phyloP scores from a whole-genome alignment of 2,329 filamentous ascomycete species.

The Sporothrix luriei region DNA sequence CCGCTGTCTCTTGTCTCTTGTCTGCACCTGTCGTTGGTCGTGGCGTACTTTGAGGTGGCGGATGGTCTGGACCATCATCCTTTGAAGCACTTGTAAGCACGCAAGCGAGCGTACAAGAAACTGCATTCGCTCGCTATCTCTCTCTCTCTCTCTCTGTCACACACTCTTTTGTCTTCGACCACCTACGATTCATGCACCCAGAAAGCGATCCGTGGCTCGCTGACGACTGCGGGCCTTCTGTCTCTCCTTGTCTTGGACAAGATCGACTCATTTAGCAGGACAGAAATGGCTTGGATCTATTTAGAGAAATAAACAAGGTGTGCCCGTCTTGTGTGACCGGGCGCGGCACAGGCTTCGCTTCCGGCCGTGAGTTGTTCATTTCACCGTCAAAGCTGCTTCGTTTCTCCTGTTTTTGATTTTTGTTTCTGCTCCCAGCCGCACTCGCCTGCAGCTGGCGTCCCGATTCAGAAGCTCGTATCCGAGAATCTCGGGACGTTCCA shows the following conservation, averaged over 20 bases:
- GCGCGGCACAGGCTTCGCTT: not conserved
- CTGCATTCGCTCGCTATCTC: no score
- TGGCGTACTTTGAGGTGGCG: not conserved
- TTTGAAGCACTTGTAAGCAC: no score
- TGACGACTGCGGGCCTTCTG: no score
- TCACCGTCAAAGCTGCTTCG: not conserved
- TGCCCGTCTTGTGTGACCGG: not conserved
- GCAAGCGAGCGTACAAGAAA: no score
- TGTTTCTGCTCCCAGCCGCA: not conserved
- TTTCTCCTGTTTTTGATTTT: not conserved
- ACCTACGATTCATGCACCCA: no score
- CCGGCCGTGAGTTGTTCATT: not conserved
- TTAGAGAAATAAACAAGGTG: not conserved
- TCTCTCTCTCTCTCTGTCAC: no score
- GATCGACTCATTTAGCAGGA: not conserved
- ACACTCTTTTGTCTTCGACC: no score
- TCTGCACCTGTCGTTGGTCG: not conserved
- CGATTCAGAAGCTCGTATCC: constrained; percentile 21
- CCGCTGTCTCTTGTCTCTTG: not conserved
- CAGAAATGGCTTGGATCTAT: not conserved
- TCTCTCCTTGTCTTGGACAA: no score
- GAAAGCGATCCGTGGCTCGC: no score
- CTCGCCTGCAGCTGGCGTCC: constrained; percentile 11
- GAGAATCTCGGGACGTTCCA: not conserved
- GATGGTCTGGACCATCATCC: not conserved